Evolutionary conservation across 345 rosid species (phyloP), one percentile per base, ranked within the genome.

Genomic region (Euphorbia lathyris): DNA sequence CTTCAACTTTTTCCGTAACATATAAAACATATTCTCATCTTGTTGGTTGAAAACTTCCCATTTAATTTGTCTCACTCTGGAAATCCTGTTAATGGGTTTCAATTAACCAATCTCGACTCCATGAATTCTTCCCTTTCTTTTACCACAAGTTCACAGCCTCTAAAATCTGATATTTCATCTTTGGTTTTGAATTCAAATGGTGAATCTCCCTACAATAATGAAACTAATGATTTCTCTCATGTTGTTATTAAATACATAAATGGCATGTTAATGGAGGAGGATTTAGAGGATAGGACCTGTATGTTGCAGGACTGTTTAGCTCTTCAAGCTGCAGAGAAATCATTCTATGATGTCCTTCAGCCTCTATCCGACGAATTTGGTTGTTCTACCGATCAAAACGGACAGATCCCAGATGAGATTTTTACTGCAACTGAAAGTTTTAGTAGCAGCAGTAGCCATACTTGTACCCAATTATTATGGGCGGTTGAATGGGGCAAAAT

Each of bases 161-260:
- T n/a, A n/a, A n/a, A n/a, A n/a, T n/a, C n/a, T n/a, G n/a, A n/a
- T n/a, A n/a, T n/a, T 66, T 7, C 36, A 29, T 58, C 66, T 40
- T 50, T 64, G 7, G 34, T 67, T 13, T 51, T 61, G 3, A 62
- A 29, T 70, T 63, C 71, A 1, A 74, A 80, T 69, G 80, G 63
- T 51, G 78, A 79, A 34, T 81, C 80, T 23, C 65, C 74, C 22
- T 82, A 67, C 42, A 75, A 63, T 25, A 61, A 63, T 38, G 83
- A 72, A 16, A 56, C 63, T 5, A n/a, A 4, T 19, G 68, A 74
- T 58, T 65, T 26, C 56, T 57, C 58, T 12, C 42, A 20, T 17
- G 47, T 63, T 36, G 69, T 59, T 5, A 9, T 65, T 1, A 65
- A 76, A 55, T 76, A 58, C 62, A 59, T 76, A 26, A n/a, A 48